A percentile compares a stretch with the other conserved stretches of the same genome.
Conservation (phyloP, 441 rosid species). For the Isatis lusitanica region DNA sequence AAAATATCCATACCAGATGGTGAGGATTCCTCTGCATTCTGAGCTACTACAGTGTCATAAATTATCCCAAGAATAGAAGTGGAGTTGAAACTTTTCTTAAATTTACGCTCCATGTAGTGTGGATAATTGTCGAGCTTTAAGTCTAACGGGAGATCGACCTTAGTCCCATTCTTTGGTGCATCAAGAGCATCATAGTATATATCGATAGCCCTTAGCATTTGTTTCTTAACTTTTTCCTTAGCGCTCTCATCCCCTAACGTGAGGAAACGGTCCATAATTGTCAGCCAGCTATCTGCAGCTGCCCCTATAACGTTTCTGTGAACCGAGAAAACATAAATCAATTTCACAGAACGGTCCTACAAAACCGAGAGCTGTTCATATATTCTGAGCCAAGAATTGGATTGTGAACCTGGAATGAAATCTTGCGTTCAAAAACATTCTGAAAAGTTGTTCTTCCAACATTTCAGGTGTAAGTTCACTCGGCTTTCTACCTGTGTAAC, state of each 20-base stretch:
- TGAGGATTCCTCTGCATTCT: slow-evolving; percentile 25
- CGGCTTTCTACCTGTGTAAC: slow-evolving; percentile 36
- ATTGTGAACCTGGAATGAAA: slow-evolving; percentile 55
- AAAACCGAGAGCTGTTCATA: too few species aligned
- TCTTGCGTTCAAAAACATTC: slow-evolving; percentile 55
- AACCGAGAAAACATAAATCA: background rate
- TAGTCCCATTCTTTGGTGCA: slow-evolving; percentile 70
- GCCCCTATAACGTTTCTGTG: slow-evolving; percentile 52
- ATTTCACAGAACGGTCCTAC: background rate
- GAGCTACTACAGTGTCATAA: slow-evolving; percentile 47
- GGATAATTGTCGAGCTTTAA: slow-evolving; percentile 54
- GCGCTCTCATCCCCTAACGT: slow-evolving; percentile 41
- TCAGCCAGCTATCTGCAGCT: slow-evolving; percentile 73
- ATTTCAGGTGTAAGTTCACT: slow-evolving; percentile 43
- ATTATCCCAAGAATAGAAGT: slow-evolving; percentile 66
- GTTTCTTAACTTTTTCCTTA: slow-evolving; percentile 48
- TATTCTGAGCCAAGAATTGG: background rate
- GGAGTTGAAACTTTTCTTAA: slow-evolving; percentile 44
- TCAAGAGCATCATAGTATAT: slow-evolving; percentile 79
- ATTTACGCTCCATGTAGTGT: slow-evolving; percentile 56
- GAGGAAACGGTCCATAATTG: slow-evolving; percentile 71
- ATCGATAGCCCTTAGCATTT: slow-evolving; percentile 44
- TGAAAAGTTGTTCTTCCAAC: slow-evolving; percentile 66
- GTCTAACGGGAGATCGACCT: slow-evolving; percentile 48
- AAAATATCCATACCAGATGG: slow-evolving; percentile 38